Evolutionary conservation across 2,329 filamentous ascomycete species (phyloP).

Genomic region (Aureobasidium sp.): DNA sequence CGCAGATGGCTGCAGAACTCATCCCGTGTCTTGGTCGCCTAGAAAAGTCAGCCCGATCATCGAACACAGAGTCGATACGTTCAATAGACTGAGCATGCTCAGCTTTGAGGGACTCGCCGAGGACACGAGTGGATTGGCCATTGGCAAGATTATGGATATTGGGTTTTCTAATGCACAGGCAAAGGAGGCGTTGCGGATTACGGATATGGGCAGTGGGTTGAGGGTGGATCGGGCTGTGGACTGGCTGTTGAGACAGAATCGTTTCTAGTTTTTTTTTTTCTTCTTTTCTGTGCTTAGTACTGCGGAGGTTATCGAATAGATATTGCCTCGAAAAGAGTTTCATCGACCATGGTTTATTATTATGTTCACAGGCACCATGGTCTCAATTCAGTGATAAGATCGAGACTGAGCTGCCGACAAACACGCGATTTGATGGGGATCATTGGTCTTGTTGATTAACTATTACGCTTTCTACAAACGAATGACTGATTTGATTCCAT

Average conservation of each 20-base stretch:
- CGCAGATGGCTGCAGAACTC: neutral
- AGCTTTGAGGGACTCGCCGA: constrained; percentile 33
- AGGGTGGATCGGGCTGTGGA: constrained; percentile 52
- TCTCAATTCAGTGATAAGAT: too few relatives aligned
- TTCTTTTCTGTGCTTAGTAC: neutral
- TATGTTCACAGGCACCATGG: too few relatives aligned
- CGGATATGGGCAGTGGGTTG: constrained; percentile 54
- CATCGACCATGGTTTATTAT: neutral
- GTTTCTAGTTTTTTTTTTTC: constrained; percentile 17
- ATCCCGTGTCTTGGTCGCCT: neutral
- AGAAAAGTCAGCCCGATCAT: constrained; percentile 25
- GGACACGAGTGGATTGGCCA: constrained; percentile 51
- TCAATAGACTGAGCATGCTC: constrained; percentile 18
- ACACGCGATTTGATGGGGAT: too few relatives aligned
- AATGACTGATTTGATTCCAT: too few relatives aligned
- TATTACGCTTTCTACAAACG: neutral
- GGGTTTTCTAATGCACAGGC: constrained; percentile 52
- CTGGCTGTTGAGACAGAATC: constrained; percentile 40
- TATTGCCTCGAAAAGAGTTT: neutral
- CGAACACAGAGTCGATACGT: constrained; percentile 22
- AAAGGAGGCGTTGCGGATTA: constrained; percentile 50
- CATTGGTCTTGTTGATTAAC: neutral
- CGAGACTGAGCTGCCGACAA: neutral
- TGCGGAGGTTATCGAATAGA: neutral
- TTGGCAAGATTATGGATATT: constrained; percentile 52